These are phyloP conservation scores for Exophiala spinifera DNA, from an alignment of 2,329 filamentous ascomycete species.

Conservation along the genomic window DNA sequence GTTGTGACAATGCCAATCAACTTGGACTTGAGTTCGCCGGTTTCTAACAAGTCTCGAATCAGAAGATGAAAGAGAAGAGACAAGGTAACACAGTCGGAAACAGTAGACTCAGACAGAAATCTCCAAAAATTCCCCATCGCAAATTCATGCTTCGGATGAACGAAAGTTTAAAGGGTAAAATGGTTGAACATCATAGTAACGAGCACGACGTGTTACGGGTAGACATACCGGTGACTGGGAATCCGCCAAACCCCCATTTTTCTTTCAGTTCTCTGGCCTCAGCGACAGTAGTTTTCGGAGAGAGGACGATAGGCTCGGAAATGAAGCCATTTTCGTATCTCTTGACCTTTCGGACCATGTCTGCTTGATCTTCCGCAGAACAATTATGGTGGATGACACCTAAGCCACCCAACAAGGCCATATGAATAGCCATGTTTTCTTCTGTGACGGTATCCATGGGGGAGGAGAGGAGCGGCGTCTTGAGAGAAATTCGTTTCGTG, in stretches of 20 bases:
- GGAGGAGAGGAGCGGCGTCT: constrained; percentile 94
- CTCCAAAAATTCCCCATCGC: constrained; percentile 86
- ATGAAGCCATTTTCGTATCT: constrained; percentile 99
- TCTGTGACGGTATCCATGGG: constrained; percentile 99
- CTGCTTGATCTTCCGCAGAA: constrained; percentile 92
- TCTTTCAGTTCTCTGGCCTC: constrained; percentile 92
- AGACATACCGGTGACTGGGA: constrained; percentile 92
- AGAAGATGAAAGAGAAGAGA: constrained; percentile 7
- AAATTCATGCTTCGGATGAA: constrained; percentile 95
- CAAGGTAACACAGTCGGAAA: constrained; percentile 26
- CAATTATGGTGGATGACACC: constrained; percentile 99
- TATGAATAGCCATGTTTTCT: constrained; percentile 99
- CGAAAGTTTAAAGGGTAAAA: constrained; percentile 90
- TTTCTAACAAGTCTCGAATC: constrained; percentile 57
- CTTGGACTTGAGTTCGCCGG: constrained; percentile 89
- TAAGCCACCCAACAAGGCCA: constrained; percentile 53
- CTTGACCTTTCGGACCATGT: constrained; percentile 99
- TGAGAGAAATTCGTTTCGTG: constrained; percentile 92
- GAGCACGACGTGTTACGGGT: constrained; percentile 24
- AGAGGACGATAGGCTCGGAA: constrained; percentile 88
- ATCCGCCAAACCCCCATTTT: constrained; percentile 97
- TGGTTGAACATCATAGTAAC: constrained; percentile 68
- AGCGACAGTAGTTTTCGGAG: constrained; percentile 78
- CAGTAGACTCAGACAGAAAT: constrained; percentile 54
- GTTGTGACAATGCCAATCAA: constrained; percentile 96